These are phyloP conservation scores for Pichia sp. DNA, from an alignment of 1,139 yeast species.

Conservation along the genomic window DNA sequence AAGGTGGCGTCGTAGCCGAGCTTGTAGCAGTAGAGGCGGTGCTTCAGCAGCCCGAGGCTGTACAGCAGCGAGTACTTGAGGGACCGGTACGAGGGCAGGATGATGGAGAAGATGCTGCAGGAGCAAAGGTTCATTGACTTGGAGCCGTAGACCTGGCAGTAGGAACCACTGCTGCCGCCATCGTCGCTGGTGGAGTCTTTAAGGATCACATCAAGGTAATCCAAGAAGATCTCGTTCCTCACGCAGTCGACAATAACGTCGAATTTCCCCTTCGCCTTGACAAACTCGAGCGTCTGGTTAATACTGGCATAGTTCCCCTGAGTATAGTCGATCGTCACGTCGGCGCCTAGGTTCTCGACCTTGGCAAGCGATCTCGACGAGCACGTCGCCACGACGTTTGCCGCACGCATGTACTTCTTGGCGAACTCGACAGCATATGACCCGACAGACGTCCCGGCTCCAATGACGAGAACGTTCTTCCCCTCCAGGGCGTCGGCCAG, in stretches of 20 bases:
- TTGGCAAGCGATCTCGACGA: constrained; percentile 30
- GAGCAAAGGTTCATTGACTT: constrained; percentile 20
- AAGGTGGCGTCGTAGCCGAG: constrained; percentile 14
- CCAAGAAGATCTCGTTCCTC: constrained; percentile 21
- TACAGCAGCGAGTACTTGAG: constrained; percentile 5
- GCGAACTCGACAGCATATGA: constrained; percentile 55
- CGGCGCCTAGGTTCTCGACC: constrained; percentile 22
- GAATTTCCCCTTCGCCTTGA: constrained; percentile 38
- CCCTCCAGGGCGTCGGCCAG: constrained; percentile 25
- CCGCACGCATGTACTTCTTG: constrained; percentile 42
- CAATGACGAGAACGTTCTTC: constrained; percentile 50
- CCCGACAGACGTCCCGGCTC: constrained; percentile 74
- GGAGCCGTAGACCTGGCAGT: constrained; percentile 35
- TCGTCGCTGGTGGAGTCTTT: constrained; percentile 30
- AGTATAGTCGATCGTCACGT: constrained; percentile 23
- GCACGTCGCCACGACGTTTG: constrained; percentile 40
- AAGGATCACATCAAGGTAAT: constrained; percentile 15
- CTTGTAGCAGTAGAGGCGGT: constrained; percentile 6
- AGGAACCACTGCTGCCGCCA: constrained; percentile 14
- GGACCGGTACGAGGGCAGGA: constrained; percentile 9
- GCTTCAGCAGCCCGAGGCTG: constrained; percentile 2
- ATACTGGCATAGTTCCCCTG: constrained; percentile 31
- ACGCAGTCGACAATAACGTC: constrained; percentile 35
- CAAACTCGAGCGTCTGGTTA: constrained; percentile 33
- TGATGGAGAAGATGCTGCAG: not conserved